Evolutionary conservation across 1,139 yeast species (phyloP).

Genomic region (Debaryomycetaceae sp.): DNA sequence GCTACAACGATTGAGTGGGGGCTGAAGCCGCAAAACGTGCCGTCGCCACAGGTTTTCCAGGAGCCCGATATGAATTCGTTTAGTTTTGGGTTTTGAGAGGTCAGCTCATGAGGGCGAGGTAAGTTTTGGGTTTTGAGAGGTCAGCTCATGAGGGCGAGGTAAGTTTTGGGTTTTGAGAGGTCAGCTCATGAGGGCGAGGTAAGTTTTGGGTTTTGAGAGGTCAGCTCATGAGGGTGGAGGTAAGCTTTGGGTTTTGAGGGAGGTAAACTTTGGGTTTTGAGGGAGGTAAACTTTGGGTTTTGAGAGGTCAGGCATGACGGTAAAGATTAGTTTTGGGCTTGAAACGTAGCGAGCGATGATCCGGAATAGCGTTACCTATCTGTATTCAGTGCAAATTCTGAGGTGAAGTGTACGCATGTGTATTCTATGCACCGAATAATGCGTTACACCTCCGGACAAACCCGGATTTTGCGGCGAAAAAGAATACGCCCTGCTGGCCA

Average conservation of each 20-base stretch:
- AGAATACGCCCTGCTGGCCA: conserved; percentile 68
- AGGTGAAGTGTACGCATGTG: too few relatives aligned
- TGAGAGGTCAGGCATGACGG: conserved; percentile 5
- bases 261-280: too few relatives aligned
- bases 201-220: conserved; percentile 39
- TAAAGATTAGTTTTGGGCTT: conserved; percentile 45
- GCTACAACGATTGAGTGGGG: not conserved
- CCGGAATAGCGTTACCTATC: too few relatives aligned
- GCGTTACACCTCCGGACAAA: too few relatives aligned
- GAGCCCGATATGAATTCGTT: conserved; percentile 81
- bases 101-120: conserved; percentile 15
- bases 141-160: conserved; percentile 15
- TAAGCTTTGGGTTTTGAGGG: too few relatives aligned
- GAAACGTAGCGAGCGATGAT: too few relatives aligned
- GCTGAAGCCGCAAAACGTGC: conserved; percentile 7
- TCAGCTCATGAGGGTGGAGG: not conserved
- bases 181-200: conserved; percentile 15
- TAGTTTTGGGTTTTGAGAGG: conserved; percentile 39
- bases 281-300: conserved; percentile 49
- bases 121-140: conserved; percentile 39
- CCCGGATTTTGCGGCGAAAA: not conserved
- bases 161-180: conserved; percentile 39
- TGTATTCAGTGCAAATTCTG: too few relatives aligned
- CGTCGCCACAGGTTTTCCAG: conserved; percentile 45
- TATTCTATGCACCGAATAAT: too few relatives aligned